These are phyloP conservation scores for Clohesyomyces aquaticus DNA, from an alignment of 495 filamentous ascomycete species.

Conservation along the genomic window DNA sequence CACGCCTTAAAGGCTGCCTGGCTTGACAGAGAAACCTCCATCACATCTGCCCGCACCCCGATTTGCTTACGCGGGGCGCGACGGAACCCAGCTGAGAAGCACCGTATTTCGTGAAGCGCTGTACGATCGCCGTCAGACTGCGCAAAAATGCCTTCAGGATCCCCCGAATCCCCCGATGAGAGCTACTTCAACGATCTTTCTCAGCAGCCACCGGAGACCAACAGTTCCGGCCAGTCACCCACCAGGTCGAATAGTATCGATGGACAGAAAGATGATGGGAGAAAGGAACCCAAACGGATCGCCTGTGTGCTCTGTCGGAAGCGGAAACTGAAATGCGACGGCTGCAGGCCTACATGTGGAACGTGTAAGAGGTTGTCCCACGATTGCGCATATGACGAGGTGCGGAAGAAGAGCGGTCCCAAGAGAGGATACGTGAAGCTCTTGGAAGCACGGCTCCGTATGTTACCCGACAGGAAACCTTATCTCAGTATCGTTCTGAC, in stretches of 20 bases:
- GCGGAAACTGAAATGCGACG: constrained; percentile 85
- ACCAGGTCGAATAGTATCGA: constrained; percentile 40
- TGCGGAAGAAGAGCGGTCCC: constrained; percentile 94
- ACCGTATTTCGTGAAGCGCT: constrained; percentile 2
- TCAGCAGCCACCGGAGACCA: constrained; percentile 49
- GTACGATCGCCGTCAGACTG: constrained; percentile 11
- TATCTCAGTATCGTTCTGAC: constrained; percentile 6
- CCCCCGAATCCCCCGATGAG: constrained; percentile 38
- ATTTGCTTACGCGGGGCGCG: constrained; percentile 32
- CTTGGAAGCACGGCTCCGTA: constrained; percentile 90
- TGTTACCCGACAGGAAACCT: constrained; percentile 38
- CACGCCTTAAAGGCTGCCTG: constrained; percentile 10
- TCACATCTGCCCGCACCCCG: constrained; percentile 16
- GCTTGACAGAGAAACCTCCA: not conserved
- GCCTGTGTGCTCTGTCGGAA: constrained; percentile 97
- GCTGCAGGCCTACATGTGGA: constrained; percentile 80
- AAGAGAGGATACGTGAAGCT: constrained; percentile 99
- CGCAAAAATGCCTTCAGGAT: constrained; percentile 29
- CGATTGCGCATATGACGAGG: constrained; percentile 93
- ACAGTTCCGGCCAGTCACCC: constrained; percentile 10
- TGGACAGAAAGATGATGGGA: constrained; percentile 56
- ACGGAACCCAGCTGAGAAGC: constrained; percentile 11
- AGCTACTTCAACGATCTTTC: constrained; percentile 62
- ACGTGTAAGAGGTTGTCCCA: constrained; percentile 90
- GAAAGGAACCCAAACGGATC: constrained; percentile 87